phyloP scores from a whole-genome alignment of 2,329 filamentous ascomycete genomes.

The Claviceps humidiphila region DNA sequence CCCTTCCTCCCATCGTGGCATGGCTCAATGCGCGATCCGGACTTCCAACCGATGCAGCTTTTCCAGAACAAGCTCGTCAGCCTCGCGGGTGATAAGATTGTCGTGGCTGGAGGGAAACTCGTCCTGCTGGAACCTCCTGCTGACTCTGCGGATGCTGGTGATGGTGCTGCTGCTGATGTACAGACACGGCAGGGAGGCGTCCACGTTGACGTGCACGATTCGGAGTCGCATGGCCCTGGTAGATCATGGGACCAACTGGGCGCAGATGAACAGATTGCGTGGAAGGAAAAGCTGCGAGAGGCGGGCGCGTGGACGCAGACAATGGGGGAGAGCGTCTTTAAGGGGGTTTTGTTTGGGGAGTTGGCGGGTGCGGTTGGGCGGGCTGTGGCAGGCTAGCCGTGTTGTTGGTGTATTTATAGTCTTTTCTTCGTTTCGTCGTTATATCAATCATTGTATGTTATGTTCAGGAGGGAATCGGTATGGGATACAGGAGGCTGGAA shows the following conservation, averaged over 20 bases:
- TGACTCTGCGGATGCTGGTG: not conserved
- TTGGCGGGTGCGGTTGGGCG: constrained; percentile 49
- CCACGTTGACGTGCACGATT: constrained; percentile 32
- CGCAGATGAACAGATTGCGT: constrained; percentile 46
- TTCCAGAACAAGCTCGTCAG: constrained; percentile 23
- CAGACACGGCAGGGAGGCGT: constrained; percentile 13
- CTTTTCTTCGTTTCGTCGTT: not conserved
- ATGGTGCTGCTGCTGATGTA: constrained; percentile 2
- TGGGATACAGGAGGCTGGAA: too few species aligned
- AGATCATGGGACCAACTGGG: constrained; percentile 60
- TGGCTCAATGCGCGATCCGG: constrained; percentile 16
- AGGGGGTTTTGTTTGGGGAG: constrained; percentile 65
- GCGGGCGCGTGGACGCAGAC: constrained; percentile 69
- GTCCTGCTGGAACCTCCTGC: constrained; percentile 19
- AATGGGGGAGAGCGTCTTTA: constrained; percentile 65
- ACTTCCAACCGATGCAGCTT: constrained; percentile 13
- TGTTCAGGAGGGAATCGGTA: not conserved
- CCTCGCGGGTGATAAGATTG: constrained; percentile 21
- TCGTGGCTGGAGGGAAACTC: constrained; percentile 24
- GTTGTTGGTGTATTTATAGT: not conserved
- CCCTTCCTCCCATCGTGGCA: constrained; percentile 39
- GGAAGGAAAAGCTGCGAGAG: constrained; percentile 55
- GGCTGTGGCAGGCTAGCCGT: constrained; percentile 27
- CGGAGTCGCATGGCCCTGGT: constrained; percentile 35
- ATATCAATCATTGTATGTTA: not conserved